These are phyloP conservation scores for Candida argentea DNA, from an alignment of 805 yeast genomes.

Conservation along the genomic window DNA sequence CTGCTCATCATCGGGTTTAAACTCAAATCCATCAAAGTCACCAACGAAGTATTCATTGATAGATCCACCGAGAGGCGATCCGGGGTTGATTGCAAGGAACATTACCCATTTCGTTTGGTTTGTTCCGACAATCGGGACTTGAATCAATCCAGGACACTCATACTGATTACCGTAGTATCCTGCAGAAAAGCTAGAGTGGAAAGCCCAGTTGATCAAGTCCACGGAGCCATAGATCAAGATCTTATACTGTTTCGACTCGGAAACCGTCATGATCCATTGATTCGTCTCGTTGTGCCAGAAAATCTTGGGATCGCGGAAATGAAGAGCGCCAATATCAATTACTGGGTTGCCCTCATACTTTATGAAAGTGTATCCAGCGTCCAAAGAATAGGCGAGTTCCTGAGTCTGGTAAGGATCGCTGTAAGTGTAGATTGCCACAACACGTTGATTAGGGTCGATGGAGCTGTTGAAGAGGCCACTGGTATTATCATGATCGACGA, in stretches of 20 bases:
- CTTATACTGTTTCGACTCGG: conserved; percentile 17
- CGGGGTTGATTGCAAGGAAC: conserved; percentile 32
- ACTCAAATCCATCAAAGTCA: conserved; percentile 27
- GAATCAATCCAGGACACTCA: conserved; percentile 31
- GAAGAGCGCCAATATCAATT: conserved; percentile 15
- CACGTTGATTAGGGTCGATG: conserved; percentile 17
- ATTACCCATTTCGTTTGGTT: conserved; percentile 23
- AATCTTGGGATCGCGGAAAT: conserved; percentile 27
- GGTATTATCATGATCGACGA: conserved; percentile 26
- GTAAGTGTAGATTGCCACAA: conserved; percentile 27
- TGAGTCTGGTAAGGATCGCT: conserved; percentile 19
- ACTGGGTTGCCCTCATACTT: conserved; percentile 21
- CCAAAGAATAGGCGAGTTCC: conserved; percentile 21
- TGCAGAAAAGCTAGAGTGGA: conserved; percentile 14
- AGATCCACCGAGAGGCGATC: conserved; percentile 30
- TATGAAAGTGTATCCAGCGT: conserved; percentile 24
- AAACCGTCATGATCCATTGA: conserved; percentile 21
- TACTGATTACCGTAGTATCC: conserved; percentile 28
- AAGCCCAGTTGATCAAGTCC: conserved; percentile 16
- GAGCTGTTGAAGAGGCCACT: conserved; percentile 20
- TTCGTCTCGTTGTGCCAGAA: conserved; percentile 19
- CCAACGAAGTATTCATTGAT: conserved; percentile 31
- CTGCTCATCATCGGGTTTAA: conserved; percentile 19
- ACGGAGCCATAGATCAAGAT: conserved; percentile 16
- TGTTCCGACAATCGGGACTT: conserved; percentile 14